Evolutionary conservation across 2,329 filamentous ascomycete species (phyloP).

Genomic region (Thermothelomyces thermophilus): DNA sequence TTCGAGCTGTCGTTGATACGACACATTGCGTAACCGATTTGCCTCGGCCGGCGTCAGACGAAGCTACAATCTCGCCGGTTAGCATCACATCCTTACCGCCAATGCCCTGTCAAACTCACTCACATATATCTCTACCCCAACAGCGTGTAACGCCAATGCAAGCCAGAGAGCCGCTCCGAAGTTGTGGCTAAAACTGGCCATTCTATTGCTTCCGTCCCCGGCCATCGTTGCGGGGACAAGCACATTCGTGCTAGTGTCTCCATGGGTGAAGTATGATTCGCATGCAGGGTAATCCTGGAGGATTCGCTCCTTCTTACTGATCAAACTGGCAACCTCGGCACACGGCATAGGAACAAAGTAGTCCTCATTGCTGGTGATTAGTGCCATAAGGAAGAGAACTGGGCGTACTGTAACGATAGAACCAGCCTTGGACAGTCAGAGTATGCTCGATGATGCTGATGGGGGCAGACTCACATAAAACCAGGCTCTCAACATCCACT

Average conservation of each 20-base stretch:
- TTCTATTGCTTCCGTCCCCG: conserved; percentile 28
- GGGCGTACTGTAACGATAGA: conserved; percentile 47
- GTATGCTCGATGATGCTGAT: neutral
- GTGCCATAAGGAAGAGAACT: conserved; percentile 38
- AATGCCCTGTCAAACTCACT: conserved; percentile 18
- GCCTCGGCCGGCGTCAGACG: conserved; percentile 47
- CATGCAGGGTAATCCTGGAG: conserved; percentile 40
- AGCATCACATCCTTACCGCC: no score
- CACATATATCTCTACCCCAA: conserved; percentile 44
- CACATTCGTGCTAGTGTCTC: conserved; percentile 24
- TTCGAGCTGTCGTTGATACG: conserved; percentile 49
- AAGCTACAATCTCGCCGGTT: conserved; percentile 33
- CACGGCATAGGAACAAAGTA: conserved; percentile 36
- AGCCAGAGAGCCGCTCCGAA: conserved; percentile 52
- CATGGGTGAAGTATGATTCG: conserved; percentile 31
- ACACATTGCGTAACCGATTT: conserved; percentile 47
- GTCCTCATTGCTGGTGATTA: conserved; percentile 31
- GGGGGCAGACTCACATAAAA: conserved; percentile 34
- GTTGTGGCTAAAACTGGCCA: conserved; percentile 37
- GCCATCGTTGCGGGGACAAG: conserved; percentile 31
- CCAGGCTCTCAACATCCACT: conserved; percentile 57
- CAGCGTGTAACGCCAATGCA: conserved; percentile 43
- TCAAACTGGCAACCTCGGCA: conserved; percentile 40
- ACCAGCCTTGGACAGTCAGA: conserved; percentile 32
- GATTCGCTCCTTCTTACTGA: conserved; percentile 27